Evolutionary conservation across 2,329 filamentous ascomycete genomes (phyloP), one percentile per base, ranked within the genome.

Genomic region (Aspergillus aculeatus): DNA sequence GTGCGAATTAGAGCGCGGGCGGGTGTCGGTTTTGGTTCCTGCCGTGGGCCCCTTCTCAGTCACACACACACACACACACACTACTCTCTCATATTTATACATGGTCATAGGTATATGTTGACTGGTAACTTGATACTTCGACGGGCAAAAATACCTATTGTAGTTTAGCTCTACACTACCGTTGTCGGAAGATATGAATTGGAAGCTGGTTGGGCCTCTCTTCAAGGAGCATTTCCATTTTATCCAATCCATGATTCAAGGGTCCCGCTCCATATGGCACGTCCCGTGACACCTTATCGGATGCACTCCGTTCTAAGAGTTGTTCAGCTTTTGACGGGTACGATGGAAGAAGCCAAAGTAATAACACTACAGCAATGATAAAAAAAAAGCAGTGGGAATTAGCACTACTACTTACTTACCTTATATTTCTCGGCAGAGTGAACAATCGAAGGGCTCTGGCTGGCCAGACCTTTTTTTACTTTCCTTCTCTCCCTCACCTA

Each of bases 201-300:
- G 32, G 32, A 35, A 6, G 14, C 14, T 35, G 32, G 32, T 16
- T 57, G 32, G 16, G 21, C 14, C 23, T 58, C 10, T 48, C 47
- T 54, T 19, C 47, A 38, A 26, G 41, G 31, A 44, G 5, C 3
- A 32, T 52, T 52, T n/a, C 9, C 16, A 23, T 9, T 16, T 19
- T 14, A 21, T 12, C 31, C 31, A 31, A 23, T 23, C 31, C 6
- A 24, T 26, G 11, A 35, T 26, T 51, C 50, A 41, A 55, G 53
- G 53, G 53, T 55, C 53, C 53, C 32, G 50, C 57, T 47, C 57
- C 54, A 60, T 57, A 57, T 60, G 57, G 60, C 49, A 23, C 47
- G 38, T 62, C 50, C 60, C 60, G 57, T 57, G 57, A 57, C 47
- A 60, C 19, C 56, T 47, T 41, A 47, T 50, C 54, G 54, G 47